A percentile compares a stretch with the other conserved stretches of the same genome.
Evolutionary conservation across 1,284 basidiomycete species (phyloP).

Genomic region (Ceraceosorus bombacis): DNA sequence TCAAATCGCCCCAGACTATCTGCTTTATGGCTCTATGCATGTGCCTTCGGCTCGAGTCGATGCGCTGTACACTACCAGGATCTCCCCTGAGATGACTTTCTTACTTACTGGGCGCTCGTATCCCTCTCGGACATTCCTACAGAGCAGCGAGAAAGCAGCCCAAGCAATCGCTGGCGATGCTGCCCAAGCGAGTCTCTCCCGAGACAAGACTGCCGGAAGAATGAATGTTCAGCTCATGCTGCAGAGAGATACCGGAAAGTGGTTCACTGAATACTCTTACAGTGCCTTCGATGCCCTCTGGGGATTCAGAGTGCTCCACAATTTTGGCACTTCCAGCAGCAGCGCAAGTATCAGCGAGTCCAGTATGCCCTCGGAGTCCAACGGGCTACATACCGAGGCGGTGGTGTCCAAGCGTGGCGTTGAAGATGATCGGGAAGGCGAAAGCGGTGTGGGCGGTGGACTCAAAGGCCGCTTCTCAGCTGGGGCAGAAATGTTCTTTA

Average conservation of each 20-base stretch:
- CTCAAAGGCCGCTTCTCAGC: constrained; percentile 79
- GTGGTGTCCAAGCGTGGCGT: constrained; percentile 49
- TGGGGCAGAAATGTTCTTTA: constrained; percentile 89
- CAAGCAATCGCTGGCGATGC: too few relatives aligned
- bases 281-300: constrained; percentile 88
- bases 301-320: constrained; percentile 81
- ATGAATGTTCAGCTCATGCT: constrained; percentile 67
- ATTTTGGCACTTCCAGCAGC: constrained; percentile 58
- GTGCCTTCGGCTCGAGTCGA: constrained; percentile 80
- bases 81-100: constrained; percentile 50
- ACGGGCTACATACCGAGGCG: constrained; percentile 17
- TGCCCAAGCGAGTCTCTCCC: too few relatives aligned
- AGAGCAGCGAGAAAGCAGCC: too few relatives aligned
- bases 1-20: constrained; percentile 56
- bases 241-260: constrained; percentile 84
- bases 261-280: constrained; percentile 90
- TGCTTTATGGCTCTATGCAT: constrained; percentile 86
- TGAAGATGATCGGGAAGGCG: constrained; percentile 51
- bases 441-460: constrained; percentile 63
- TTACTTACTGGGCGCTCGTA: too few relatives aligned
- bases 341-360: constrained; percentile 2
- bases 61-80: constrained; percentile 74
- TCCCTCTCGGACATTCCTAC: too few relatives aligned
- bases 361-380: background rate
- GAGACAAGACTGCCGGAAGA: constrained; percentile 12